These are phyloP conservation scores for Collybia sp. DNA, from an alignment of 768 basidiomycete genomes.

Conservation along the genomic window DNA sequence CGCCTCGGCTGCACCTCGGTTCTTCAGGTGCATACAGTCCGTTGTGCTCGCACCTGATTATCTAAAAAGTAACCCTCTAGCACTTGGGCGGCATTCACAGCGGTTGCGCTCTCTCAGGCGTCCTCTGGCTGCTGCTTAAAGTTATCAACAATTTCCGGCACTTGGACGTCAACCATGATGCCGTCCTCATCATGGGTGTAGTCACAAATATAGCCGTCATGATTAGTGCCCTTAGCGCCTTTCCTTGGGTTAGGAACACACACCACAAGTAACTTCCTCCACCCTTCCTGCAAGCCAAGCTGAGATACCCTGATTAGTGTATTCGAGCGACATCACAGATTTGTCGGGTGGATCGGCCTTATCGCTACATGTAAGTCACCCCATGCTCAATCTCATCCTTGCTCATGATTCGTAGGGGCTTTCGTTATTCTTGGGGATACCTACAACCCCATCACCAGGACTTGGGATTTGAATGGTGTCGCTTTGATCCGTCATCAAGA, in stretches of 20 bases:
- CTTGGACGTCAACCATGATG: constrained; percentile 44
- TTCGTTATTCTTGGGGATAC: constrained; percentile 66
- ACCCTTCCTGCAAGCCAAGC: constrained; percentile 1
- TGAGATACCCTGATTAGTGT: constrained; percentile 35
- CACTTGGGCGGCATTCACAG: constrained; percentile 81
- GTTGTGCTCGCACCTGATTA: not conserved
- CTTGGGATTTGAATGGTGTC: constrained; percentile 53
- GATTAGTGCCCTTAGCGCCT: constrained; percentile 57
- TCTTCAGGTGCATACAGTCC: constrained; percentile 42
- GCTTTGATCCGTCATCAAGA: constrained; percentile 64
- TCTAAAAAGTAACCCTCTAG: constrained; percentile 21
- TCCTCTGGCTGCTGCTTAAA: constrained; percentile 65
- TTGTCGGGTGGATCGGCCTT: constrained; percentile 70
- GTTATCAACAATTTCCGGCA: constrained; percentile 51
- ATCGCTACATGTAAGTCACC: constrained; percentile 37
- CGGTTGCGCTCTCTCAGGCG: constrained; percentile 68
- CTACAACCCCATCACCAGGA: constrained; percentile 48
- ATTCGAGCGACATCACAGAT: constrained; percentile 78
- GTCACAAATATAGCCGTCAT: constrained; percentile 53
- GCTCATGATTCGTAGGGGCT: constrained; percentile 34
- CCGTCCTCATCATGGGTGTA: constrained; percentile 58
- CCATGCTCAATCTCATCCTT: not conserved
- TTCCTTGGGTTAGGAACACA: constrained; percentile 77
- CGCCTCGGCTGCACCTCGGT: constrained; percentile 71
- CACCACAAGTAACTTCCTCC: constrained; percentile 64